A percentile compares a stretch with the other conserved stretches of the same genome.
Evolutionary conservation across 352 stramenopile species (phyloP).

Genomic region (Phytophthora aleatoria): DNA sequence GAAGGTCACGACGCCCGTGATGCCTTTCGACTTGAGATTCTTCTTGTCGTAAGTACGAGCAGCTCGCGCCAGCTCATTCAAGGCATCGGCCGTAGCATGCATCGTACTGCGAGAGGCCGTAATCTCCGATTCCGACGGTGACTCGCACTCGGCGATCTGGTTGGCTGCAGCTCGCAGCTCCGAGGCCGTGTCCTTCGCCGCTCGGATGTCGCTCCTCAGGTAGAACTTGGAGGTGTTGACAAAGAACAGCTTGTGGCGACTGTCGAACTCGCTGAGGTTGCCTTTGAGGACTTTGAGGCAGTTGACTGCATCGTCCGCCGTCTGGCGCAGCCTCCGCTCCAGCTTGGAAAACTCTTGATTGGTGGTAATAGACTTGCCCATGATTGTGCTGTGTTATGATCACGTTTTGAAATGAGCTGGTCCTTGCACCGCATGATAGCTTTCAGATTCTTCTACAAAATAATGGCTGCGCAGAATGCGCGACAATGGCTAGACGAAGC

Average conservation of each 20-base stretch:
- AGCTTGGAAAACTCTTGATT: constrained; percentile 36
- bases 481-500: constrained; percentile 10
- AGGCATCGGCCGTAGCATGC: constrained; percentile 29
- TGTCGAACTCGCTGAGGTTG: constrained; percentile 34
- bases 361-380: constrained; percentile 17
- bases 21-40: constrained; percentile 9
- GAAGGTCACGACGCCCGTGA: constrained; percentile 16
- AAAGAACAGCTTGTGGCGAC: constrained; percentile 27
- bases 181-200: constrained; percentile 18
- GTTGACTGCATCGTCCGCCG: constrained; percentile 19
- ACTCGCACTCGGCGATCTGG: constrained; percentile 25
- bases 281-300: constrained; percentile 32
- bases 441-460: constrained; percentile 2
- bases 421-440: not conserved
- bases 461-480: constrained; percentile 13
- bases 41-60: constrained; percentile 38
- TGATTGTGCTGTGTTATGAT: constrained; percentile 7
- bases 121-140: constrained; percentile 27
- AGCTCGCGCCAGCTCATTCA: constrained; percentile 33
- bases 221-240: constrained; percentile 29
- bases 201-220: constrained; percentile 31
- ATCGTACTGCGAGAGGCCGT: constrained; percentile 31
- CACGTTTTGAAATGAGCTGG: constrained; percentile 26
- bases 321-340: constrained; percentile 23
- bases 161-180: constrained; percentile 26